These are phyloP conservation scores for Cutaneotrichosporon mucoides DNA, from an alignment of 1,284 basidiomycete genomes.

Conservation along the genomic window DNA sequence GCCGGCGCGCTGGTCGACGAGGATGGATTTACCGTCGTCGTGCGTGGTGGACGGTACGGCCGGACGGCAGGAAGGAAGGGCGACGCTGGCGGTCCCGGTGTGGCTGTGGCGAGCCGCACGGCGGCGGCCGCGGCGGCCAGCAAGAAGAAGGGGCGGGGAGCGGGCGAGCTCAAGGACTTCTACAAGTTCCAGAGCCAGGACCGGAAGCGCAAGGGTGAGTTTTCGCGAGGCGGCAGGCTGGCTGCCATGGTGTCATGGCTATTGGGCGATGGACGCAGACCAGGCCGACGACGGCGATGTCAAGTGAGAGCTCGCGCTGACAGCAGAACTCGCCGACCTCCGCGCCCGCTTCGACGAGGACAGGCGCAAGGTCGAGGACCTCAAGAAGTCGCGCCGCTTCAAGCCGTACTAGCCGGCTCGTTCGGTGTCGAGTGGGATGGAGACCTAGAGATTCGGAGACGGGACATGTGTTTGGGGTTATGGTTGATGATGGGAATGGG, in stretches of 20 bases:
- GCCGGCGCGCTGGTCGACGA: slow-evolving; percentile 72
- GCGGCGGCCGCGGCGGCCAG: slow-evolving; percentile 13
- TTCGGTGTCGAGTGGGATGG: too few relatives aligned
- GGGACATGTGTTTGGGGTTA: too few relatives aligned
- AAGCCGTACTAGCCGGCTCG: slow-evolving; percentile 64
- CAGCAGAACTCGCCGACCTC: slow-evolving; percentile 65
- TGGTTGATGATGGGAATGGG: too few relatives aligned
- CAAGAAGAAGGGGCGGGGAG: slow-evolving; percentile 62
- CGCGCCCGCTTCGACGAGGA: slow-evolving; percentile 78
- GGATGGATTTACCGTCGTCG: slow-evolving; percentile 87
- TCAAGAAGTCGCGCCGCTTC: slow-evolving; percentile 72
- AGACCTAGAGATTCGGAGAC: too few relatives aligned
- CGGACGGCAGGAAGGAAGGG: slow-evolving; percentile 75
- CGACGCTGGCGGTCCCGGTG: slow-evolving; percentile 56
- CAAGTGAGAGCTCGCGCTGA: not conserved
- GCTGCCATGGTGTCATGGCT: not conserved
- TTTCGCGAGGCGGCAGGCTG: not conserved
- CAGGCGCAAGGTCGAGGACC: slow-evolving; percentile 76
- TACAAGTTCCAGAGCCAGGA: slow-evolving; percentile 86
- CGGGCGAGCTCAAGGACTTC: slow-evolving; percentile 59
- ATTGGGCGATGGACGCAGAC: too few relatives aligned
- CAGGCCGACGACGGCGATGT: too few relatives aligned
- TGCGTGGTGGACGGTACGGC: slow-evolving; percentile 79
- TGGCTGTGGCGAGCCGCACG: slow-evolving; percentile 71
- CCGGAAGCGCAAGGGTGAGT: slow-evolving; percentile 72